phyloP scores from a whole-genome alignment of 768 basidiomycete species.

The Lyophyllum decastes region DNA sequence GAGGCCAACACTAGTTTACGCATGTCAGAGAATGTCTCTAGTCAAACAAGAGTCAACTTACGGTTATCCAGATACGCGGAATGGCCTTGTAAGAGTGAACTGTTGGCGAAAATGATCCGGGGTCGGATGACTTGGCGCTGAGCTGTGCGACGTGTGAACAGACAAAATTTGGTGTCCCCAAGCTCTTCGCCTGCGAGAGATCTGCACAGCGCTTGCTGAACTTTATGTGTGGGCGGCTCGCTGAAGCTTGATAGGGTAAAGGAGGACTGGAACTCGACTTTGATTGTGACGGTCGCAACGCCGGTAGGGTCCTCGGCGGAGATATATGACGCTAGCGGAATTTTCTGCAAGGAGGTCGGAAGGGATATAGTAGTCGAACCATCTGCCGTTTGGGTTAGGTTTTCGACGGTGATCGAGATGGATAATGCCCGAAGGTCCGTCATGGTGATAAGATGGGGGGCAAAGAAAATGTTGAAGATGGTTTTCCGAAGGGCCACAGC shows the following conservation, averaged over 20 bases:
- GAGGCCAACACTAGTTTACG: slow-evolving; percentile 11
- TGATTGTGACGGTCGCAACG: neutral
- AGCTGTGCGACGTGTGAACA: slow-evolving; percentile 15
- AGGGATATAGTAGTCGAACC: neutral
- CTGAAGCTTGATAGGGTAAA: neutral
- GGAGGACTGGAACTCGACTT: slow-evolving; percentile 1
- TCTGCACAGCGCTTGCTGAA: slow-evolving; percentile 13
- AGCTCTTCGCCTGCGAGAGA: slow-evolving; percentile 16
- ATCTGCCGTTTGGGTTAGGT: neutral
- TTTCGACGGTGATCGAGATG: neutral
- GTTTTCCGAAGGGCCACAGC: neutral
- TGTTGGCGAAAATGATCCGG: slow-evolving; percentile 17
- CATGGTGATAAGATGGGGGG: slow-evolving; percentile 1
- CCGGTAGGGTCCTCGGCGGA: slow-evolving; percentile 4
- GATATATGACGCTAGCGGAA: neutral
- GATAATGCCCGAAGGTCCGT: neutral
- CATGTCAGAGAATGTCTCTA: neutral
- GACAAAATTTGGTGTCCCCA: slow-evolving; percentile 22
- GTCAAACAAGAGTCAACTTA: neutral
- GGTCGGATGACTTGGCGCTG: slow-evolving; percentile 6
- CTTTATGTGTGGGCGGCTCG: neutral
- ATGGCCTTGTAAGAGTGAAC: slow-evolving; percentile 16
- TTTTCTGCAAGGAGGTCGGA: neutral
- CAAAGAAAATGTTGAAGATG: slow-evolving; percentile 4
- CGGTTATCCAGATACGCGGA: slow-evolving; percentile 15